phyloP scores from a whole-genome alignment of 1,284 basidiomycete genomes.

The Cryptococcus sp. region DNA sequence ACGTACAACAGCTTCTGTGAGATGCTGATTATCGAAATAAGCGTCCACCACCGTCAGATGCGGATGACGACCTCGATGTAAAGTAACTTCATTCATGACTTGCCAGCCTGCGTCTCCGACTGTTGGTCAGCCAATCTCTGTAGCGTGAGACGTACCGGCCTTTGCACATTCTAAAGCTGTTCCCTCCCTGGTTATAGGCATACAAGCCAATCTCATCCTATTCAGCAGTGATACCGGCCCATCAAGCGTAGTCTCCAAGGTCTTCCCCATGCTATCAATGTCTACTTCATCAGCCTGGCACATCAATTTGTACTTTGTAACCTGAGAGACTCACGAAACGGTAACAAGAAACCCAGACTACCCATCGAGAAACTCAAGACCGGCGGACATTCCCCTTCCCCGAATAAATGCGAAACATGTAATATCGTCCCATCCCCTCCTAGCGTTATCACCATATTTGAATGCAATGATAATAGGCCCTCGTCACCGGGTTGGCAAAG shows the following conservation, averaged over 20 bases:
- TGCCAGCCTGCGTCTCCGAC: constrained; percentile 66
- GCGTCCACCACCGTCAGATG: constrained; percentile 93
- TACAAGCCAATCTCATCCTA: constrained; percentile 79
- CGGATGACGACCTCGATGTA: constrained; percentile 86
- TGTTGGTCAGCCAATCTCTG: constrained; percentile 6
- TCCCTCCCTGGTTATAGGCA: constrained; percentile 63
- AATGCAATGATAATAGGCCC: constrained; percentile 22
- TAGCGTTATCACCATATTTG: constrained; percentile 84
- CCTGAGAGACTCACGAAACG: constrained; percentile 67
- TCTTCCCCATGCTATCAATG: constrained; percentile 55
- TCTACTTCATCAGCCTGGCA: constrained; percentile 12
- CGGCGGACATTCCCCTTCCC: constrained; percentile 78
- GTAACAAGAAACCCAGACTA: constrained; percentile 86
- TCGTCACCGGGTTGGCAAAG: constrained; percentile 26
- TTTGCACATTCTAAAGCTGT: constrained; percentile 51
- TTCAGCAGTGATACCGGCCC: constrained; percentile 60
- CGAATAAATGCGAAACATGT: constrained; percentile 89
- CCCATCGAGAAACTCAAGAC: constrained; percentile 96
- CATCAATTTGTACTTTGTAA: not conserved
- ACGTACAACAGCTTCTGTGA: constrained; percentile 84
- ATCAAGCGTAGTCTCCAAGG: constrained; percentile 64
- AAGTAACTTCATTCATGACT: constrained; percentile 94
- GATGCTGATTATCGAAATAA: constrained; percentile 89
- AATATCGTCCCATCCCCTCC: constrained; percentile 96
- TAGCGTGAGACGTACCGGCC: constrained; percentile 13